A percentile compares a stretch with the other conserved stretches of the same genome.
Conservation (phyloP, 345 rosid genomes). For the Syzygium jambos region DNA sequence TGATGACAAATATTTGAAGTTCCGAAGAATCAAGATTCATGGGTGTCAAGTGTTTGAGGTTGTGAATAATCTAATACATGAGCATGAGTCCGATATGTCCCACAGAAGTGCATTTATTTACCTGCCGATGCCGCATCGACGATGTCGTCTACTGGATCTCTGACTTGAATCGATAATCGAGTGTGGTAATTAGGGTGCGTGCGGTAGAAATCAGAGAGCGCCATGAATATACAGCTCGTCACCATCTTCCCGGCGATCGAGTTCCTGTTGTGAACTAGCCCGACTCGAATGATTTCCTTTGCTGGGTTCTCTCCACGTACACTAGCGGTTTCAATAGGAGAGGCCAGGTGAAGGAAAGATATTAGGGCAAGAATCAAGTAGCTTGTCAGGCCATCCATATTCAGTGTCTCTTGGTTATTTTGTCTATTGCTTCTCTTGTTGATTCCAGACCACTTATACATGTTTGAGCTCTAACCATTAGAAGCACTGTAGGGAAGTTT, state of each 20-base stretch:
- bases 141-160: background rate
- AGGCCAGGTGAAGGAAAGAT: background rate
- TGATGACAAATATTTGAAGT: too few species aligned
- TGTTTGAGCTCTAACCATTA: background rate
- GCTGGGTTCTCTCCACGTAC: background rate
- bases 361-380: background rate
- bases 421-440: background rate
- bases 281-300: slow-evolving; percentile 1
- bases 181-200: slow-evolving; percentile 1
- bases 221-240: slow-evolving; percentile 3
- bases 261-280: slow-evolving; percentile 1
- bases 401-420: background rate
- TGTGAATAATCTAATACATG: too few species aligned
- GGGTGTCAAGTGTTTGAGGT: too few species aligned
- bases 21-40: too few species aligned
- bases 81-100: too few species aligned
- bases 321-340: background rate
- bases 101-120: background rate
- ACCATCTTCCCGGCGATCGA: background rate
- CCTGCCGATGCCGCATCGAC: background rate
- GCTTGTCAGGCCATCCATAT: background rate
- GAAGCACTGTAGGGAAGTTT: background rate
- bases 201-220: slow-evolving; percentile 12
- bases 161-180: background rate
- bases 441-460: background rate